Evolutionary conservation across 495 filamentous ascomycete species (phyloP), one percentile per base, ranked within the genome.

Genomic region (Trichoderma gamsii): DNA sequence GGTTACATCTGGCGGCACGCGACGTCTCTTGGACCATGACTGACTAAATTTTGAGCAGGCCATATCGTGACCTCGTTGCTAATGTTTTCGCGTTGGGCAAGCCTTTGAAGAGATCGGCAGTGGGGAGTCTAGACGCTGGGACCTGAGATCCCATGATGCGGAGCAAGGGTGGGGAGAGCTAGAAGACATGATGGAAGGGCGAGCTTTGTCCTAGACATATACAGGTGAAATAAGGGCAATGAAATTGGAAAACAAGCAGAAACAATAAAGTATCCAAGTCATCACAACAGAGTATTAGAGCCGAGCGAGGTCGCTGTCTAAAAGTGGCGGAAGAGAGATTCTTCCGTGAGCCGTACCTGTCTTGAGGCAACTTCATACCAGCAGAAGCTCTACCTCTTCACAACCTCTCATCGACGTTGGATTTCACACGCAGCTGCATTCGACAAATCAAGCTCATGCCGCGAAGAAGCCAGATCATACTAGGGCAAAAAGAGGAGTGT

Each of bases 131-230:
- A 15, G 56, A 25, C 56, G 2, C 25, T 61, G 56, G 56, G 56
- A 32, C 56, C 56, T 61, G 56, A 61, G 56, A 61, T 61, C 56
- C 56, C 56, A 61, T 61, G 56, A 61, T 61, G 56, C 51, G 25
- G 25, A 61, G 25, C 56, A 27, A 21, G 23, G 56, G 23, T 7
- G 56, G 21, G 51, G 51, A 21, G 27, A 18, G 56, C 13, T 61
- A 32, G 27, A 32, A 7, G 9, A 61, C 3, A 16, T 13, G 12
- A 0, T 46, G 1, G 21, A n/a, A 52, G 49, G 18, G 16, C 1
- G n/a, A 38, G 35, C 0, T 7, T 38, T 38, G n/a, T 52, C 49
- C 25, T n/a, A 52, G 49, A 52, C 49, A 52, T 52, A 38, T 9
- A 38, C 35, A 38, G 35, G 0, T 35, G 2, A 38, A 38, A 7